Evolutionary conservation across 768 basidiomycete species (phyloP).

Genomic region (Lentinula sp.): DNA sequence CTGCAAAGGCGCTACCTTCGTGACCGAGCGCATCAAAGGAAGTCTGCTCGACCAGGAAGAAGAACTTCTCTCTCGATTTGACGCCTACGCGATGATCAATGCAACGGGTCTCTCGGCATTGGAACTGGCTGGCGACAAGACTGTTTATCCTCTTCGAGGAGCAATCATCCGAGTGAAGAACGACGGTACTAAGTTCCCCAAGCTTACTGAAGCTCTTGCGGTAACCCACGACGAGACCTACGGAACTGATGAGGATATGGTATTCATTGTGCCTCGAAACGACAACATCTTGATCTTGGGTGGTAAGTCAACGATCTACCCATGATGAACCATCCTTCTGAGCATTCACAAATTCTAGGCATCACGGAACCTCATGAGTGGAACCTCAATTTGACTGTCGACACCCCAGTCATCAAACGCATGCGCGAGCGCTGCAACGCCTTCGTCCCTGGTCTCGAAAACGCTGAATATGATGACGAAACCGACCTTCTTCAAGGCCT

Average conservation of each 20-base stretch:
- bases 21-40: conserved; percentile 23
- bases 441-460: conserved; percentile 20
- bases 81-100: conserved; percentile 26
- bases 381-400: conserved; percentile 19
- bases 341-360: conserved; percentile 5
- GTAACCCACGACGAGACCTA: conserved; percentile 25
- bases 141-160: conserved; percentile 29
- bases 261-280: conserved; percentile 30
- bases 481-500: conserved; percentile 22
- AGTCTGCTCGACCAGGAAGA: conserved; percentile 22
- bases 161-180: conserved; percentile 29
- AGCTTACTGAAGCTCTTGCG: conserved; percentile 23
- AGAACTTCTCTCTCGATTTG: conserved; percentile 18
- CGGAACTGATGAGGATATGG: conserved; percentile 23
- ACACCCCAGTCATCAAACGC: conserved; percentile 21
- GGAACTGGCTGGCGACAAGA: conserved; percentile 25
- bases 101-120: conserved; percentile 26
- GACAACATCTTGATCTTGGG: conserved; percentile 28
- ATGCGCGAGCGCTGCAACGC: conserved; percentile 23
- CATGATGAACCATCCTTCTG: not conserved
- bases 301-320: not conserved
- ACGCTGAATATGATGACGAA: conserved; percentile 18
- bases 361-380: conserved; percentile 19
- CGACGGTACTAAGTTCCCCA: conserved; percentile 27
- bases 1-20: conserved; percentile 21